phyloP scores from a whole-genome alignment of 192 early-diverging fungal species.

The Coemansia erecta region DNA sequence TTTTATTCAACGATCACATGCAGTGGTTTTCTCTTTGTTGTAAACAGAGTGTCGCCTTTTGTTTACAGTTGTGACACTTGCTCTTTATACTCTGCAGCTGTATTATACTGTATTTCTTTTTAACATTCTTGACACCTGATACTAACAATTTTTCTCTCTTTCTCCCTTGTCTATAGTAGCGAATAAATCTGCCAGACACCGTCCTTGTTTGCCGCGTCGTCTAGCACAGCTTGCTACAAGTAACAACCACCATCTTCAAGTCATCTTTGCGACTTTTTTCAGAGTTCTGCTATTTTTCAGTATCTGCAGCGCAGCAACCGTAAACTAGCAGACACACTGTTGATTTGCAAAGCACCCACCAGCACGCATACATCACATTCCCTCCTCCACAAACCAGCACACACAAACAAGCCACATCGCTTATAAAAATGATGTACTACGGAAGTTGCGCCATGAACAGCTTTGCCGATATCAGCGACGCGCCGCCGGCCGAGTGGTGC shows the following conservation, averaged over 20 bases:
- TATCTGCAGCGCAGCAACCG: conserved; percentile 10
- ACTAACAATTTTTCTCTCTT: neutral
- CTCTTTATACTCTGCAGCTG: neutral
- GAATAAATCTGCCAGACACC: conserved; percentile 8
- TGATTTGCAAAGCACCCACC: neutral
- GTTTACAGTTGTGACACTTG: neutral
- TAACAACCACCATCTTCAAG: neutral
- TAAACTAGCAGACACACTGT: neutral
- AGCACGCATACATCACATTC: neutral
- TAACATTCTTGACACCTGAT: neutral
- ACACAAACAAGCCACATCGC: neutral
- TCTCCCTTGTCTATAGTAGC: conserved; percentile 2
- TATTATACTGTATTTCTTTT: neutral
- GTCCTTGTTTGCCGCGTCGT: conserved; percentile 4
- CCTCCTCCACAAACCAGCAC: neutral
- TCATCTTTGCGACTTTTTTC: neutral
- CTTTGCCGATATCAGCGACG: conserved; percentile 23
- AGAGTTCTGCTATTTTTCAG: neutral
- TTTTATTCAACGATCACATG: conserved; percentile 11
- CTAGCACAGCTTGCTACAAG: conserved; percentile 6
- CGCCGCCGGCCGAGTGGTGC: conserved; percentile 52
- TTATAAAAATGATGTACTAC: conserved; percentile 20
- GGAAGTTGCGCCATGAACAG: conserved; percentile 8
- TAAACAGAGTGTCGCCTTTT: neutral
- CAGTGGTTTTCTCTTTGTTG: neutral